Evolutionary conservation across 2,329 filamentous ascomycete genomes (phyloP).

Genomic region (Onygenales sp.): DNA sequence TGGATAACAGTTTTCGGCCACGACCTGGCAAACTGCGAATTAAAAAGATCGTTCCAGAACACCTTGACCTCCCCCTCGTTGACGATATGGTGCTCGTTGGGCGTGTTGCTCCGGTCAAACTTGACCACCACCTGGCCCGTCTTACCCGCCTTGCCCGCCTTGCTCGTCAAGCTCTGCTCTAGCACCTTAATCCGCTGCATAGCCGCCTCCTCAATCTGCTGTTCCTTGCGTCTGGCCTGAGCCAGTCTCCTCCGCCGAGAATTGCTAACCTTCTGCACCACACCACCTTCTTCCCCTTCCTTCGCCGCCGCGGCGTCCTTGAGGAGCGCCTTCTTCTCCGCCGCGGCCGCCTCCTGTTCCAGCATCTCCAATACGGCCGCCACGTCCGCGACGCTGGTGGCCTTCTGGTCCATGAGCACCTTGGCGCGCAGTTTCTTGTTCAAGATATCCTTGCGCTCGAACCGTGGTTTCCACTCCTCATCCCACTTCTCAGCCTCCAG

Average conservation of each 20-base stretch:
- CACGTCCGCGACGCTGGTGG: constrained; percentile 52
- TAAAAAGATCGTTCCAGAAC: constrained; percentile 37
- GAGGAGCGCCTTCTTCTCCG: constrained; percentile 9
- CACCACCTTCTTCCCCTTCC: constrained; percentile 10
- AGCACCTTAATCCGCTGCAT: constrained; percentile 18
- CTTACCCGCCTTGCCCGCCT: background rate
- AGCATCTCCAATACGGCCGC: constrained; percentile 47
- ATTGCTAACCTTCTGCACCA: constrained; percentile 19
- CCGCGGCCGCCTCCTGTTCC: constrained; percentile 21
- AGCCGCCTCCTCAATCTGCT: constrained; percentile 14
- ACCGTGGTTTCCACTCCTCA: constrained; percentile 29
- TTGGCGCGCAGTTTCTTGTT: constrained; percentile 42
- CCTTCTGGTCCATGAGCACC: constrained; percentile 54
- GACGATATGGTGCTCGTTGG: constrained; percentile 17
- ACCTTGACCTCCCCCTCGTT: constrained; percentile 31
- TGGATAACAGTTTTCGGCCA: constrained; percentile 38
- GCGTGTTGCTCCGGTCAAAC: constrained; percentile 16
- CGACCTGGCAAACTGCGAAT: constrained; percentile 30
- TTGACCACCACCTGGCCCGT: constrained; percentile 17
- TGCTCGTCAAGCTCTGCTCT: constrained; percentile 11
- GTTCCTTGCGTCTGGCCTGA: constrained; percentile 19
- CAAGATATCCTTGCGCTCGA: constrained; percentile 29
- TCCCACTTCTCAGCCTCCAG: constrained; percentile 32
- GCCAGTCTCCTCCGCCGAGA: constrained; percentile 22
- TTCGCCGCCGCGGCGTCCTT: constrained; percentile 5